Evolutionary conservation across 805 yeast species (phyloP).

Genomic region (Candida odintsovae): DNA sequence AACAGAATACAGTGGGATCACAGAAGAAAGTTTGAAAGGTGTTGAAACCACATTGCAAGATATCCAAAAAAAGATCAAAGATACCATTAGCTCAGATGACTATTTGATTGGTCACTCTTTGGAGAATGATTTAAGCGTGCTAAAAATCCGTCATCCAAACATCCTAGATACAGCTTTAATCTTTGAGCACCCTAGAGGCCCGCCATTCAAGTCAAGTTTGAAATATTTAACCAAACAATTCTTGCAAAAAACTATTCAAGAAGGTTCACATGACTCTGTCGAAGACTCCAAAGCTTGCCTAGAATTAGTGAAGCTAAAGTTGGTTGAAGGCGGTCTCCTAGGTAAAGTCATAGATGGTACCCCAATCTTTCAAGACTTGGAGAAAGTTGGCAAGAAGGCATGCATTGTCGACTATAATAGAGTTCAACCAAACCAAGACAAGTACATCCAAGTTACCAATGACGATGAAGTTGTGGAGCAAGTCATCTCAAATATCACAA

Average conservation of each 20-base stretch:
- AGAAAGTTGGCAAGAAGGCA: slow-evolving; percentile 24
- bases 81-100: slow-evolving; percentile 49
- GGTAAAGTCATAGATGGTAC: slow-evolving; percentile 48
- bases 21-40: slow-evolving; percentile 54
- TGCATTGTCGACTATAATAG: slow-evolving; percentile 29
- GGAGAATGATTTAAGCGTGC: slow-evolving; percentile 71
- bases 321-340: slow-evolving; percentile 57
- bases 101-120: slow-evolving; percentile 85
- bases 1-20: slow-evolving; percentile 83
- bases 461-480: slow-evolving; percentile 56
- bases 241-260: slow-evolving; percentile 59
- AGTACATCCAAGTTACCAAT: slow-evolving; percentile 37
- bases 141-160: slow-evolving; percentile 64
- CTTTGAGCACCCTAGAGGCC: slow-evolving; percentile 78
- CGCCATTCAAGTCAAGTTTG: slow-evolving; percentile 74
- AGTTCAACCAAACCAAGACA: slow-evolving; percentile 20
- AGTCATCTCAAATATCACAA: slow-evolving; percentile 20
- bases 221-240: slow-evolving; percentile 59
- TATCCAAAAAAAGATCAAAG: slow-evolving; percentile 52
- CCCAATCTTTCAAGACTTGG: slow-evolving; percentile 35
- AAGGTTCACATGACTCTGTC: slow-evolving; percentile 73
- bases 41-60: slow-evolving; percentile 64
- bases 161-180: slow-evolving; percentile 78
- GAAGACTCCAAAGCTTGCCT: slow-evolving; percentile 83
- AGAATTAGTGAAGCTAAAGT: slow-evolving; percentile 65